A percentile compares a stretch with the other conserved stretches of the same genome.
phyloP scores from a whole-genome alignment of 1,284 basidiomycete genomes.

The Ceratobasidium sp. region DNA sequence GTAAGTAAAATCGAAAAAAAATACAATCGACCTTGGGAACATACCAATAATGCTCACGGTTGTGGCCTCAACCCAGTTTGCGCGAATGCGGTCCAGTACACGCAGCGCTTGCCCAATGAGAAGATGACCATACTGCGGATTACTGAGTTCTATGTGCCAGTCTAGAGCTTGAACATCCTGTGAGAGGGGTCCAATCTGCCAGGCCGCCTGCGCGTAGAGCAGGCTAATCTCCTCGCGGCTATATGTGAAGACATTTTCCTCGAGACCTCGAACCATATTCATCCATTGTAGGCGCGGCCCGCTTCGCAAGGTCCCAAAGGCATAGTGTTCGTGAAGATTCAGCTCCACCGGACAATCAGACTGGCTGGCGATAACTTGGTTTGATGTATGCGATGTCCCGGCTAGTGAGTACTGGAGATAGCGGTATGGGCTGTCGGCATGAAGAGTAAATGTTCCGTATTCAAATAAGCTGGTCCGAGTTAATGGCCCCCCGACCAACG shows the following conservation, averaged over 20 bases:
- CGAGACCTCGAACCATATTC: slow-evolving; percentile 58
- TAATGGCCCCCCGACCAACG: slow-evolving; percentile 45
- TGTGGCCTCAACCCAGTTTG: slow-evolving; percentile 35
- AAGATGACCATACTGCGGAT: slow-evolving; percentile 6
- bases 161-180: neutral
- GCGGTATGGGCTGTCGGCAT: slow-evolving; percentile 51
- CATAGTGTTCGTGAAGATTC: slow-evolving; percentile 57
- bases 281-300: slow-evolving; percentile 59
- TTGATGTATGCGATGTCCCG: slow-evolving; percentile 55
- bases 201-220: slow-evolving; percentile 55
- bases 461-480: slow-evolving; percentile 44
- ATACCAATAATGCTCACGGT: slow-evolving; percentile 13
- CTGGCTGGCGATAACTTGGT: slow-evolving; percentile 57
- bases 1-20: too few relatives aligned
- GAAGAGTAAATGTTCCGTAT: slow-evolving; percentile 52
- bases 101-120: neutral
- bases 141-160: slow-evolving; percentile 34
- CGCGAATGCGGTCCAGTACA: slow-evolving; percentile 18
- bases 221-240: slow-evolving; percentile 54
- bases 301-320: slow-evolving; percentile 57
- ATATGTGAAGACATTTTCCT: slow-evolving; percentile 53
- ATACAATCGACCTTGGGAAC: too few relatives aligned
- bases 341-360: slow-evolving; percentile 53
- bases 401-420: slow-evolving; percentile 54
- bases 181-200: slow-evolving; percentile 42